A percentile compares a stretch with the other conserved stretches of the same genome.
Evolutionary conservation across 805 yeast genomes (phyloP).

Genomic region (Yamadazyma akitaensis): DNA sequence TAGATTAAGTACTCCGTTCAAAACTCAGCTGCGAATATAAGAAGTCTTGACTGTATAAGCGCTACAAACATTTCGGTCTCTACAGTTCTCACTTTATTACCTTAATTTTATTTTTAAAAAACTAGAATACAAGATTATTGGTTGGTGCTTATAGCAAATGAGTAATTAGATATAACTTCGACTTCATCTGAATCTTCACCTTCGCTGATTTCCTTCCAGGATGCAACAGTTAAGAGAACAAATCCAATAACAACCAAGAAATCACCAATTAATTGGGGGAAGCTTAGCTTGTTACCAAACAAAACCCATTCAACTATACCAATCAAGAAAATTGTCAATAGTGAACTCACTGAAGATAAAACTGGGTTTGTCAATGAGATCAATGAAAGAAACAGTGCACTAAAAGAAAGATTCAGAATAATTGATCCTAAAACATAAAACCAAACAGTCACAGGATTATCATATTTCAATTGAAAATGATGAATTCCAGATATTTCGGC

Average conservation of each 20-base stretch:
- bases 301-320: slow-evolving; percentile 72
- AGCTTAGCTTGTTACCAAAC: slow-evolving; percentile 55
- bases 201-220: slow-evolving; percentile 62
- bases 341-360: slow-evolving; percentile 62
- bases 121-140: background rate
- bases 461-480: slow-evolving; percentile 46
- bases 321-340: slow-evolving; percentile 75
- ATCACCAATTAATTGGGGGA: slow-evolving; percentile 66
- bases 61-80: too few species aligned
- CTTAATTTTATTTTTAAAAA: background rate
- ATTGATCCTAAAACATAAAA: slow-evolving; percentile 50
- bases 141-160: slow-evolving; percentile 36
- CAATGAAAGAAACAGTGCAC: slow-evolving; percentile 67
- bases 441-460: slow-evolving; percentile 39
- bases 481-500: slow-evolving; percentile 57
- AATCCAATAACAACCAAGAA: slow-evolving; percentile 68
- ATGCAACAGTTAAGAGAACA: slow-evolving; percentile 56
- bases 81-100: too few species aligned
- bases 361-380: slow-evolving; percentile 88
- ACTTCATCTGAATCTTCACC: slow-evolving; percentile 42
- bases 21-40: slow-evolving; percentile 2
- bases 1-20: background rate
- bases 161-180: slow-evolving; percentile 38
- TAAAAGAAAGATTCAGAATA: slow-evolving; percentile 61
- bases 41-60: too few species aligned